Base-by-base conservation (phyloP, 2,329 filamentous ascomycete genomes). In the Amesomyces nigricolor region DNA sequence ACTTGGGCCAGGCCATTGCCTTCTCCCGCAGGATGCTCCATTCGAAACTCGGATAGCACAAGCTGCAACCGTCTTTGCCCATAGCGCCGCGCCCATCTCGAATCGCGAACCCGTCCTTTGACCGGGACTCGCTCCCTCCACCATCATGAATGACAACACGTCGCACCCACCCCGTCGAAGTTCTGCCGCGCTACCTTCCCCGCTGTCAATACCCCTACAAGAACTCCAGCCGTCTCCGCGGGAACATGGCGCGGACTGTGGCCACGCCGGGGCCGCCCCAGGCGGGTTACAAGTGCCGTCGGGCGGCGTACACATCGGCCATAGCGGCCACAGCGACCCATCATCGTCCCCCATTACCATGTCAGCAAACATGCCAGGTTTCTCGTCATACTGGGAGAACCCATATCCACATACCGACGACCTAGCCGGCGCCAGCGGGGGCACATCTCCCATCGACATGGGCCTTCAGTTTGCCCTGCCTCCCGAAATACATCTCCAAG, bases 191-290 rank as follows among this genome's bases (percentile, higher is more conserved):
- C 71, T 73, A 45, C 68, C 70, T 38, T 62, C 65, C 56, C 73
- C 76, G 57, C 79, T 80, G 65, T 85, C 86, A 59, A 91, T 94
- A 72, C 87, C 87, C 57, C 75, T 92, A 56, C 85, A 85, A 70
- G 81, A 86, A 63, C 74, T 88, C 37, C 68, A 68, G 26, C 67
- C 70, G 29, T 56, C 55, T 46, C 54, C 63, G 16, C 67, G 65
- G 30, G 68, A 66, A 26, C 38, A 16, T 35, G 45, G 47, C 45
- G 52, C 43, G 4, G 51, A 32, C 17, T 47, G 29, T 38, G 59
- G 46, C 29, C 40, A 45, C 16, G 57, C 65, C 65, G 53, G 48
- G 59, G 32, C 48, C 37, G 52, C 47, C 11, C 43, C 51, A n/a
- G 46, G 43, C 32, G 10, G 2, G 30, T 49, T 38, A 30, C 46